A percentile compares a stretch with the other conserved stretches of the same genome.
Evolutionary conservation across 2,329 filamentous ascomycete species (phyloP).

Genomic region (Nigrospora sphaerica): DNA sequence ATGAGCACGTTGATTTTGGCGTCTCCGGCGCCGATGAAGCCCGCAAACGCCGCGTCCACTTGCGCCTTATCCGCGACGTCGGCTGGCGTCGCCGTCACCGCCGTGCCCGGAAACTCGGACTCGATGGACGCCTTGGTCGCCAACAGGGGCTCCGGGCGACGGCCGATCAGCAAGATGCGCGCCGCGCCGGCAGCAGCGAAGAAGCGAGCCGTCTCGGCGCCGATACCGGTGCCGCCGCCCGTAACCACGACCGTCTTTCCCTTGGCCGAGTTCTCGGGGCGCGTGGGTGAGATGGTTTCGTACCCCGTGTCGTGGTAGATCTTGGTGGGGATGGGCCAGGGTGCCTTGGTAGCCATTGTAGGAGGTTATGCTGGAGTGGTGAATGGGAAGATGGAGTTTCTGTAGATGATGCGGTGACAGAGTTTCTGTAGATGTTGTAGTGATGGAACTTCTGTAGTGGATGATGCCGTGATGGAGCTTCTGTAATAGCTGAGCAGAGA

Average conservation of each 20-base stretch:
- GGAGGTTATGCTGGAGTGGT: too few relatives aligned
- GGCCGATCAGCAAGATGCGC: slow-evolving; percentile 34
- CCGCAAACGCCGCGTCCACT: slow-evolving; percentile 22
- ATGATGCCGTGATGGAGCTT: too few relatives aligned
- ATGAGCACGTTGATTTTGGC: slow-evolving; percentile 30
- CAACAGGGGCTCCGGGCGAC: slow-evolving; percentile 23
- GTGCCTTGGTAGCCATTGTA: not conserved
- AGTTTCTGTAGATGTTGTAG: too few relatives aligned
- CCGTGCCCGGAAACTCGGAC: slow-evolving; percentile 23
- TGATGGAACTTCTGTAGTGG: too few relatives aligned
- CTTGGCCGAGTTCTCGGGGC: slow-evolving; percentile 29
- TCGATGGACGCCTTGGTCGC: slow-evolving; percentile 26
- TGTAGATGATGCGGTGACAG: too few relatives aligned
- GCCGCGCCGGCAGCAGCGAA: slow-evolving; percentile 37
- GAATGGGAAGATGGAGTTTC: too few relatives aligned
- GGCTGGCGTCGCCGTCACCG: slow-evolving; percentile 20
- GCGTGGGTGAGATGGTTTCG: slow-evolving; percentile 27
- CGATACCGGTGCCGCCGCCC: slow-evolving; percentile 37
- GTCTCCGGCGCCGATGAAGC: slow-evolving; percentile 15
- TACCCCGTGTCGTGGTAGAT: slow-evolving; percentile 27
- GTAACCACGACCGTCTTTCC: slow-evolving; percentile 34
- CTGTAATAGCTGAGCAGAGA: too few relatives aligned
- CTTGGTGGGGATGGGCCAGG: slow-evolving; percentile 24
- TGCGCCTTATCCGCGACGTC: slow-evolving; percentile 21
- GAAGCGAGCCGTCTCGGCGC: slow-evolving; percentile 29